Percentiles rank a stretch among this genome's conserved stretches.
These are phyloP conservation scores for Chytriomyces confervae DNA, from an alignment of 192 early-diverging fungal species.

Conservation along the genomic window DNA sequence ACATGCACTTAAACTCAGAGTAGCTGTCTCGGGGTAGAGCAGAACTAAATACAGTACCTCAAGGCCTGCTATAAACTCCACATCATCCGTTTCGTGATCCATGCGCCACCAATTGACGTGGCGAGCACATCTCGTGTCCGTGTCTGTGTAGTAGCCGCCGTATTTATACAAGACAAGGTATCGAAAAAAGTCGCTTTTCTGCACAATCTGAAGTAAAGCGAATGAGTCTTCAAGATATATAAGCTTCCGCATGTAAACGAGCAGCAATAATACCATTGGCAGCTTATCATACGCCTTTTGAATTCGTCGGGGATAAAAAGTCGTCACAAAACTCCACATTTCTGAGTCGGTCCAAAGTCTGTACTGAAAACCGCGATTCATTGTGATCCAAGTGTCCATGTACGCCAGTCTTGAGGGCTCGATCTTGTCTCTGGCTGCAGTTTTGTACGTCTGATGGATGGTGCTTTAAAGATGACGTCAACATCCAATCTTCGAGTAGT, in stretches of 20 bases:
- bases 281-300: constrained; percentile 12
- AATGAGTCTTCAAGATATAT: neutral
- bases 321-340: neutral
- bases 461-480: neutral
- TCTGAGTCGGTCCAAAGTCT: constrained; percentile 7
- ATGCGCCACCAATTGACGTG: constrained; percentile 21
- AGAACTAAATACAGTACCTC: neutral
- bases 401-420: neutral
- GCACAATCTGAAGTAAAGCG: neutral
- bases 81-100: neutral
- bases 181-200: constrained; percentile 31
- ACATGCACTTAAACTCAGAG: too few species aligned
- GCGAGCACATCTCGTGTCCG: constrained; percentile 28
- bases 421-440: neutral
- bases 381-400: constrained; percentile 28
- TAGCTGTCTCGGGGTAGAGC: too few species aligned
- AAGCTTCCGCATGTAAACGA: neutral
- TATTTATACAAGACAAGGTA: constrained; percentile 23
- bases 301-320: neutral
- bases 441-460: constrained; percentile 19
- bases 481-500: too few species aligned
- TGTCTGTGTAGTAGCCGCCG: constrained; percentile 30
- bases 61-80: constrained; percentile 25
- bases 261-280: neutral
- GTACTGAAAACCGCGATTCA: constrained; percentile 5